Evolutionary conservation across 2,329 filamentous ascomycete genomes (phyloP), one percentile per base, ranked within the genome.

Genomic region (Pyrenophora seminiperda): DNA sequence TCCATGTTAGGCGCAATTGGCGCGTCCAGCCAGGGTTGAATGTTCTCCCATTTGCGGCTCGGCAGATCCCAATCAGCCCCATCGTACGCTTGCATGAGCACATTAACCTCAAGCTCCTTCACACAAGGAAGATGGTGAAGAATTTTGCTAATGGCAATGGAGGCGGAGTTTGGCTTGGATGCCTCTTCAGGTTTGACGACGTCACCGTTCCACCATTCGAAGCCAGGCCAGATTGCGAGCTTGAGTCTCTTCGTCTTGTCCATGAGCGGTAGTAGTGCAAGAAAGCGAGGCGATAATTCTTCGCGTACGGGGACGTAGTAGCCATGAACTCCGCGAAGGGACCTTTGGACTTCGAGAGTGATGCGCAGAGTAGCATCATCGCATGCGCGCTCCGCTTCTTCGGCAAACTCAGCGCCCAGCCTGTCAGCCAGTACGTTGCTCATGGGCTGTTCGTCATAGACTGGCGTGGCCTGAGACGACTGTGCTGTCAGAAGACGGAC

Each of bases 41-140:
- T 39, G 7, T 57, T 58, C 14, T 61, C 61, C 60, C 62, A 64
- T 34, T 54, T 62, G 1, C 54, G 41, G 19, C 67, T 61, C 1
- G 65, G 65, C n/a, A 70, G 27, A 42, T 68, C 61, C 66, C 65
- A 69, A 20, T 59, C 57, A 18, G 42, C 59, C 3, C 58, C 55
- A 1, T 65, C 61, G 7, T 50, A 37, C 11, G 51, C 58, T 29
- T 61, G 51, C 19, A 67, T 58, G 5, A 70, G 43, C 2, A 69
- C 38, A 24, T 61, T 53, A 20, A 70, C 42, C 1, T 44, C 31
- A 1, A 70, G 48, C 24, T 71, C 62, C 40, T 68, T 60, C 17
- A 70, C 47, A 3, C 54, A 24, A 15, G 65, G 65, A 7, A 70
- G 47, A 14, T 62, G 50, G 13, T 59, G 43, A 1, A 70, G 34